These are phyloP conservation scores for Inonotus hispidus DNA, from an alignment of 1,284 basidiomycete genomes.

Conservation along the genomic window DNA sequence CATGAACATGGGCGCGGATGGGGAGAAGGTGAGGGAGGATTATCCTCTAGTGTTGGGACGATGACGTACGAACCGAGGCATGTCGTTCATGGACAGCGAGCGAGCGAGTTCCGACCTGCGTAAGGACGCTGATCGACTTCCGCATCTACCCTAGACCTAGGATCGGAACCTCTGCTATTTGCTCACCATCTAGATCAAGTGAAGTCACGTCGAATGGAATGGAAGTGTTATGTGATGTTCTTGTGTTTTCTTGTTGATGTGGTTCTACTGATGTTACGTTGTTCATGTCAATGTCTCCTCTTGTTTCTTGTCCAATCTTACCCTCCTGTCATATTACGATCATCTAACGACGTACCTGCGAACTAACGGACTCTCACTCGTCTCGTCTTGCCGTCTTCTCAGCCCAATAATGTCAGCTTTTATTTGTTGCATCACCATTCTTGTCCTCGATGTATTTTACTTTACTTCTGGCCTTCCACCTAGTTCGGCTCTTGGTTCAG, in stretches of 20 bases:
- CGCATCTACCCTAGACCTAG: too few relatives aligned
- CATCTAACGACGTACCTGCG: not conserved
- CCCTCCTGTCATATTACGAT: not conserved
- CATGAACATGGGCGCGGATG: too few relatives aligned
- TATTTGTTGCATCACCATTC: not conserved
- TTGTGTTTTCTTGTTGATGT: not conserved
- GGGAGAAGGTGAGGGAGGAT: too few relatives aligned
- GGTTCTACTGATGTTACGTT: not conserved
- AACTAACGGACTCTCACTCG: not conserved
- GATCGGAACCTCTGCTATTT: too few relatives aligned
- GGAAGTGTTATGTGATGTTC: not conserved
- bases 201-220: not conserved
- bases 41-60: conserved; percentile 9
- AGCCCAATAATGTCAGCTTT: not conserved
- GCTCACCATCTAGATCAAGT: too few relatives aligned
- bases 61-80: conserved; percentile 3
- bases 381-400: not conserved
- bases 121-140: not conserved
- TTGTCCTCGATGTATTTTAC: not conserved
- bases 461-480: not conserved
- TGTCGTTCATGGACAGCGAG: not conserved
- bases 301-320: not conserved
- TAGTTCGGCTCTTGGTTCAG: not conserved
- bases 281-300: not conserved
- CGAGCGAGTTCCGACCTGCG: conserved; percentile 6